These are phyloP conservation scores for Hippophae tibetana DNA, from an alignment of 306 rosid genomes.

Conservation along the genomic window DNA sequence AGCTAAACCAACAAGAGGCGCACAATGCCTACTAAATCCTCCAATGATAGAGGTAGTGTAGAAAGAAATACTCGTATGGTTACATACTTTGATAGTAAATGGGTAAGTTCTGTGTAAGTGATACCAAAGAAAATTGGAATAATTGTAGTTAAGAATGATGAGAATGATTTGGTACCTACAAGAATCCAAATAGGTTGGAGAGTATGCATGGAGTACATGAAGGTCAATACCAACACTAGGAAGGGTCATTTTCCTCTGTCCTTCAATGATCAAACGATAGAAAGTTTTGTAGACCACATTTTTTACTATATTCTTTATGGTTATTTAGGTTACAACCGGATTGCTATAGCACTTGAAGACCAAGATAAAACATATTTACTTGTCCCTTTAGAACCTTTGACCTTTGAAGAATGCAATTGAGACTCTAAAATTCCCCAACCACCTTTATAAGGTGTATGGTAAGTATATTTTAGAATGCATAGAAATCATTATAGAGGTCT, in stretches of 20 bases:
- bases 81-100: neutral
- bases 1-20: too few species aligned
- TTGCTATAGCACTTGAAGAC: neutral
- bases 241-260: too few species aligned
- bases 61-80: neutral
- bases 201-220: too few species aligned
- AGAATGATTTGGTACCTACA: neutral
- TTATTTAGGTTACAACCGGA: slow-evolving; percentile 4
- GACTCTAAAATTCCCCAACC: too few species aligned
- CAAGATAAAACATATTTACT: neutral
- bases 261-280: neutral
- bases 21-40: neutral
- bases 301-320: neutral
- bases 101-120: neutral
- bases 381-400: neutral
- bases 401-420: too few species aligned
- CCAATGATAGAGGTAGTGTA: neutral
- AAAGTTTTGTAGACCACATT: neutral
- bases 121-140: neutral
- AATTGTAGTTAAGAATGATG: neutral
- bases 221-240: too few species aligned
- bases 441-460: too few species aligned
- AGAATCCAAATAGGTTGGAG: slow-evolving; percentile 1
- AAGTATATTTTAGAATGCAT: too few species aligned
- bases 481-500: neutral